A percentile compares a stretch with the other conserved stretches of the same genome.
Evolutionary conservation across 2,329 filamentous ascomycete genomes (phyloP).

Genomic region (Zymoseptoria pseudotritici): DNA sequence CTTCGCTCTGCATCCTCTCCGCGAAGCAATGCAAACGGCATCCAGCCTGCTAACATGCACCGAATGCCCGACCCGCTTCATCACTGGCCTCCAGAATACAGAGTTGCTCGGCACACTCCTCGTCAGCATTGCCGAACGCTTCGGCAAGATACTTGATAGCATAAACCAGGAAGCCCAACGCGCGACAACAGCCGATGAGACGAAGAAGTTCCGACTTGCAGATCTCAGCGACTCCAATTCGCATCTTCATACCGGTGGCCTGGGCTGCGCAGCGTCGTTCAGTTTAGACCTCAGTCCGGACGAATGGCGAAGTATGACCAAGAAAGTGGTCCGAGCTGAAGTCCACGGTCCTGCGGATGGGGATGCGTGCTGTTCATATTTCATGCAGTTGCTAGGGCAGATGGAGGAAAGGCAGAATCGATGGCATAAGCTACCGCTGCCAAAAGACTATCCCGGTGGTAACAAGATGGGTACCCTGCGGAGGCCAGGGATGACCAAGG

Average conservation of each 20-base stretch:
- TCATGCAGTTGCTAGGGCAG: slow-evolving; percentile 32
- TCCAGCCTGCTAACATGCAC: slow-evolving; percentile 35
- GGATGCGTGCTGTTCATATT: slow-evolving; percentile 23
- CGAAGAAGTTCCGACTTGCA: slow-evolving; percentile 38
- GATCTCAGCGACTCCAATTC: slow-evolving; percentile 32
- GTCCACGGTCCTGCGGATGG: slow-evolving; percentile 31
- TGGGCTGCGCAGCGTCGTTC: slow-evolving; percentile 39
- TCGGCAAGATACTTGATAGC: slow-evolving; percentile 33
- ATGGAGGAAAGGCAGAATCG: slow-evolving; percentile 36
- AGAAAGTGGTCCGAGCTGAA: slow-evolving; percentile 40
- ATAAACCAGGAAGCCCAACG: slow-evolving; percentile 35
- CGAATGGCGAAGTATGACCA: slow-evolving; percentile 39
- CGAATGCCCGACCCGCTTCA: slow-evolving; percentile 35
- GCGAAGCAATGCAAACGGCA: slow-evolving; percentile 36
- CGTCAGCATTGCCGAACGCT: slow-evolving; percentile 36
- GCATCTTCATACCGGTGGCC: slow-evolving; percentile 38
- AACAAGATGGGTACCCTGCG: slow-evolving; percentile 7
- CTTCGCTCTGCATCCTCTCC: slow-evolving; percentile 34
- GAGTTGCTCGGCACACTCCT: slow-evolving; percentile 37
- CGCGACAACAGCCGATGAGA: slow-evolving; percentile 26
- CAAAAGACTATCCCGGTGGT: slow-evolving; percentile 17
- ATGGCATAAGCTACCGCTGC: slow-evolving; percentile 32
- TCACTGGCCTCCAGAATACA: slow-evolving; percentile 40
- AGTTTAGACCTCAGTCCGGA: slow-evolving; percentile 36
- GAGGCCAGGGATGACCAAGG: background rate